Percentiles rank a stretch among this genome's conserved stretches.
Conservation (phyloP, 2,329 filamentous ascomycete species). For the Chalaropsis ovoidea region DNA sequence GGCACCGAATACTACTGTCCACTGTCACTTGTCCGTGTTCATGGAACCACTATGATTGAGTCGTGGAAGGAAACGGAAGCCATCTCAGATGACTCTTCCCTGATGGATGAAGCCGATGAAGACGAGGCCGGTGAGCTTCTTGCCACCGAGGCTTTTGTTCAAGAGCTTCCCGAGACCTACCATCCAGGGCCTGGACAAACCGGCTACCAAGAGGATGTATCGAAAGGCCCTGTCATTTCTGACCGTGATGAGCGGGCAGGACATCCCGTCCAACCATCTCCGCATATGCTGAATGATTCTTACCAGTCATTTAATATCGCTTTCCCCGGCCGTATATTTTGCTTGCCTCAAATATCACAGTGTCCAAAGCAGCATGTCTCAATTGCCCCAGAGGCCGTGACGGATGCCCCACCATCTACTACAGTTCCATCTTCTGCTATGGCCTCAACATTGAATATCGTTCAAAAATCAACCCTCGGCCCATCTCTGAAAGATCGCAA, state of each 20-base stretch:
- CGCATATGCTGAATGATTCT: neutral
- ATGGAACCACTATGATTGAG: constrained; percentile 93
- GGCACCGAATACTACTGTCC: constrained; percentile 97
- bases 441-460: neutral
- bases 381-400: neutral
- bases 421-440: neutral
- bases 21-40: constrained; percentile 77
- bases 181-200: constrained; percentile 24
- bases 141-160: neutral
- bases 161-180: constrained; percentile 27
- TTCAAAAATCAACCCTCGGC: neutral
- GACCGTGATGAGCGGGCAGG: too few relatives aligned
- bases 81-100: constrained; percentile 17
- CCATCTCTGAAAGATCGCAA: too few relatives aligned
- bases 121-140: too few relatives aligned
- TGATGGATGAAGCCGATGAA: constrained; percentile 9
- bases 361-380: neutral
- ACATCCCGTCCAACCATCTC: neutral
- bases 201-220: neutral
- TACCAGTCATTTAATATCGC: neutral
- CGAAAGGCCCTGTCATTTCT: neutral
- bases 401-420: neutral
- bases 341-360: neutral
- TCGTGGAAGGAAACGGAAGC: constrained; percentile 73
- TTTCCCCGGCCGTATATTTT: constrained; percentile 1